phyloP scores from a whole-genome alignment of 345 rosid genomes.

The Eucalyptus pauciflora region DNA sequence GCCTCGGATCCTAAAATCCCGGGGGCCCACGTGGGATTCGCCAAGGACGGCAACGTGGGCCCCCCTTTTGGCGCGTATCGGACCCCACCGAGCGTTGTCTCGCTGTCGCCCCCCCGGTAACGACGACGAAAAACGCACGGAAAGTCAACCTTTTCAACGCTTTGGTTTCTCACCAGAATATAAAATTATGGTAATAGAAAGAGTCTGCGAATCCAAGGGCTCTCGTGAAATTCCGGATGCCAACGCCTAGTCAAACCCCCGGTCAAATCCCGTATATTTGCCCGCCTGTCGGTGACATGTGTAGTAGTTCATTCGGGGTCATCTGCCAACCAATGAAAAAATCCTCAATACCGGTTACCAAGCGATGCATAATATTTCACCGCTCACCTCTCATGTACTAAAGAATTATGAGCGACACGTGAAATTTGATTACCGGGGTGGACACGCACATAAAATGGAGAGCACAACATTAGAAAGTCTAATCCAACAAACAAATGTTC shows the following conservation, averaged over 20 bases:
- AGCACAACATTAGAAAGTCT: neutral
- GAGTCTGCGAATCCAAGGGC: neutral
- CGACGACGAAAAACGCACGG: neutral
- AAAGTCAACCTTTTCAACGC: neutral
- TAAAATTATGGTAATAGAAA: neutral
- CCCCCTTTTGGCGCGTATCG: neutral
- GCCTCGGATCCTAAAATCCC: neutral
- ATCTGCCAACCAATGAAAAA: neutral
- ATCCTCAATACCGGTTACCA: neutral
- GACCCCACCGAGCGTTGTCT: neutral
- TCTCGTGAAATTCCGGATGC: neutral
- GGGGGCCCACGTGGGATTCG: neutral
- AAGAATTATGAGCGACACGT: neutral
- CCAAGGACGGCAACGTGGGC: neutral
- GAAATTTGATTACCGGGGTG: neutral
- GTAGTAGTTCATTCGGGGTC: neutral
- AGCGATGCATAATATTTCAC: fast-evolving
- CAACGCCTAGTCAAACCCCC: neutral
- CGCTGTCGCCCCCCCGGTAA: neutral
- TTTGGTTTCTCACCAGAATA: neutral
- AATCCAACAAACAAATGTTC: neutral
- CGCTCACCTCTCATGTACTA: neutral
- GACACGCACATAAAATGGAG: fast-evolving
- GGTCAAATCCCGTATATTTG: neutral
- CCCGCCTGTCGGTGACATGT: neutral